phyloP scores from a whole-genome alignment of 352 stramenopile genomes.

The Pseudoperonospora humuli region DNA sequence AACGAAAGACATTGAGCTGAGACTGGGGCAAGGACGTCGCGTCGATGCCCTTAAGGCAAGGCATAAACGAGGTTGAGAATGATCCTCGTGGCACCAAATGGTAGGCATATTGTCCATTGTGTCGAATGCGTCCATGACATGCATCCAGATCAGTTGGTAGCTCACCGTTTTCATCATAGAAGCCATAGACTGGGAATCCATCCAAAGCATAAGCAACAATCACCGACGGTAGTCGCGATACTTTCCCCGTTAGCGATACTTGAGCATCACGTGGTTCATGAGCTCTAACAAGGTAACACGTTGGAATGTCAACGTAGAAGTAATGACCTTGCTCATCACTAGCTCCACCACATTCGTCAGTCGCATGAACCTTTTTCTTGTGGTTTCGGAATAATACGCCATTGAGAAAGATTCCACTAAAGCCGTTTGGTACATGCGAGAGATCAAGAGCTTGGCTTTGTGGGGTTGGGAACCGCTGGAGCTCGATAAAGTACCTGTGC shows the following conservation, averaged over 20 bases:
- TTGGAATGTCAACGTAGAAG: slow-evolving; percentile 35
- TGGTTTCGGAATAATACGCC: slow-evolving; percentile 43
- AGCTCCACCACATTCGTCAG: slow-evolving; percentile 42
- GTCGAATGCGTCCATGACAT: slow-evolving; percentile 39
- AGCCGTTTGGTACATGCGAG: slow-evolving; percentile 11
- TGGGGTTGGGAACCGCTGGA: slow-evolving; percentile 40
- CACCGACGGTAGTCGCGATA: slow-evolving; percentile 13
- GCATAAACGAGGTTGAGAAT: slow-evolving; percentile 29
- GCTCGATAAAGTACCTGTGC: slow-evolving; percentile 53
- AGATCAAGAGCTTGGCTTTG: slow-evolving; percentile 22
- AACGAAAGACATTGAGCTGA: slow-evolving; percentile 38
- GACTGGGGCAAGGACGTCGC: slow-evolving; percentile 4
- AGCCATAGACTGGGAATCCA: slow-evolving; percentile 47
- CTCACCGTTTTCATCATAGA: slow-evolving; percentile 37
- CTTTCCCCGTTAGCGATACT: not conserved
- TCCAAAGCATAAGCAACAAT: slow-evolving; percentile 57
- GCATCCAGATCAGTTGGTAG: slow-evolving; percentile 41
- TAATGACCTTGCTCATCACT: slow-evolving; percentile 40
- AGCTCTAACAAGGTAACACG: slow-evolving; percentile 28
- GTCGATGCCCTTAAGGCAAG: slow-evolving; percentile 49
- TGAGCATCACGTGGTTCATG: slow-evolving; percentile 3
- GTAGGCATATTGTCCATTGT: slow-evolving; percentile 48
- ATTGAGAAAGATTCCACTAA: slow-evolving; percentile 53
- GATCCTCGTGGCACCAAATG: slow-evolving; percentile 24
- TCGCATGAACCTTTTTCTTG: slow-evolving; percentile 4